Evolutionary conservation across 352 stramenopile genomes (phyloP), one percentile per base, ranked within the genome.

Genomic region (Peronosclerospora sorghi): DNA sequence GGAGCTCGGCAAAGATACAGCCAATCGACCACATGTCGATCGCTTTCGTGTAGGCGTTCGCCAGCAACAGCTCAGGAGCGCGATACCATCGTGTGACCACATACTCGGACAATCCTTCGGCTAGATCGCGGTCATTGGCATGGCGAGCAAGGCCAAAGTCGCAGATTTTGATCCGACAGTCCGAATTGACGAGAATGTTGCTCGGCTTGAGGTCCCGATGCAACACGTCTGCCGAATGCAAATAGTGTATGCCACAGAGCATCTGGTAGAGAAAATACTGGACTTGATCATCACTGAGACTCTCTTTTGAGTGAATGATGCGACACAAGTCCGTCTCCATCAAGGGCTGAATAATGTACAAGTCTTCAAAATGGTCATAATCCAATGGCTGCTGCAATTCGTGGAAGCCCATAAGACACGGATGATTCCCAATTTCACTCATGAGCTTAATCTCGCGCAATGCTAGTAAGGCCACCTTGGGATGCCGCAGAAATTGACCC

Each of bases 1-100:
- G 74, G 13, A 99, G 73, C 65, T 99, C 97, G 2, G 86, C 97
- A 53, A 99, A 98, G 47, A 99, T 99, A 61, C 97, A 99, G 9
- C 96, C 97, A 26, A 98, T 95, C 44, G 80, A 92, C 93, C 93
- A 98, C 54, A 98, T 86, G 59, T 98, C 95, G 48, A 94, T 76
- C 14, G 78, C 77, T 44, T 85, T 89, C 15, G 69, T 83, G 58
- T 94, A 94, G 35, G 69, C 48, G 32, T 91, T 91, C 0, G 81
- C 81, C 10, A 94, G 58, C 27, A 94, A 48, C 19, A 94, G 56
- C 58, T 94, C 81, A 0, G 81, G 81, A 1, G 81, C 78, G n/a
- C 81, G 76, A 40, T 94, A 97, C 89, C 90, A 97, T 1, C 90
- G 65, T 21, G 90, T 97, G 13, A 96, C 89, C 13, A 97, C 89